Percentiles rank a stretch among this genome's conserved stretches.
Conservation (phyloP, 768 basidiomycete genomes). For the Heimioporus sp. region DNA sequence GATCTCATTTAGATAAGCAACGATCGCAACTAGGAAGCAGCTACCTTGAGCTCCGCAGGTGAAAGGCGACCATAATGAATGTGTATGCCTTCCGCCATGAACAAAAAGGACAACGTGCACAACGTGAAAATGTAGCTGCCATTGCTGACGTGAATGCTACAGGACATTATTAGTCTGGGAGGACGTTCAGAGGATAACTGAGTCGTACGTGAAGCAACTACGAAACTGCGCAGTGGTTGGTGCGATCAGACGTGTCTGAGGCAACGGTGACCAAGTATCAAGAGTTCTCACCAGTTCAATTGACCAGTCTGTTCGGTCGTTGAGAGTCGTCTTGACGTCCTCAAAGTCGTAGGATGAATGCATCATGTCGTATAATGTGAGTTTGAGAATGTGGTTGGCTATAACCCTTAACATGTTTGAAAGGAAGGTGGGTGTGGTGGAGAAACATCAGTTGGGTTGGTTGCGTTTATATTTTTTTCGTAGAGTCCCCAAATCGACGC, state of each 20-base stretch:
- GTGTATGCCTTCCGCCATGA: constrained; percentile 18
- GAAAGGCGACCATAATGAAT: constrained; percentile 22
- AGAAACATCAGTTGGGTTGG: too few relatives aligned
- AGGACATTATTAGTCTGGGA: constrained; percentile 1
- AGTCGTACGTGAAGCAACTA: constrained; percentile 10
- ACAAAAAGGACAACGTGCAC: constrained; percentile 12
- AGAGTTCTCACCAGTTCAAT: constrained; percentile 19
- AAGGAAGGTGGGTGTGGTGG: not conserved
- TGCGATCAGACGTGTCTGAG: not conserved
- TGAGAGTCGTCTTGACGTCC: constrained; percentile 16
- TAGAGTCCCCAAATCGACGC: too few relatives aligned
- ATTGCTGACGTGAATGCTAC: constrained; percentile 17
- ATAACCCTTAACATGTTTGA: not conserved
- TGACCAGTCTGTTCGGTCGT: constrained; percentile 18
- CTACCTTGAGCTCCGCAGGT: constrained; percentile 24
- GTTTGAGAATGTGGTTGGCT: not conserved
- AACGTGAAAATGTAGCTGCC: constrained; percentile 9
- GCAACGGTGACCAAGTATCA: not conserved
- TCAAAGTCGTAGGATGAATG: constrained; percentile 17
- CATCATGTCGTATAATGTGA: constrained; percentile 19
- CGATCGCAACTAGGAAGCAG: not conserved
- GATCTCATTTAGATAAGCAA: too few relatives aligned
- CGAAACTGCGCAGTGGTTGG: not conserved
- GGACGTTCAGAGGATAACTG: not conserved
- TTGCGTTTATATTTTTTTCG: too few relatives aligned